phyloP scores from a whole-genome alignment of 2,329 filamentous ascomycete genomes.

The Biscogniauxia sp. region DNA sequence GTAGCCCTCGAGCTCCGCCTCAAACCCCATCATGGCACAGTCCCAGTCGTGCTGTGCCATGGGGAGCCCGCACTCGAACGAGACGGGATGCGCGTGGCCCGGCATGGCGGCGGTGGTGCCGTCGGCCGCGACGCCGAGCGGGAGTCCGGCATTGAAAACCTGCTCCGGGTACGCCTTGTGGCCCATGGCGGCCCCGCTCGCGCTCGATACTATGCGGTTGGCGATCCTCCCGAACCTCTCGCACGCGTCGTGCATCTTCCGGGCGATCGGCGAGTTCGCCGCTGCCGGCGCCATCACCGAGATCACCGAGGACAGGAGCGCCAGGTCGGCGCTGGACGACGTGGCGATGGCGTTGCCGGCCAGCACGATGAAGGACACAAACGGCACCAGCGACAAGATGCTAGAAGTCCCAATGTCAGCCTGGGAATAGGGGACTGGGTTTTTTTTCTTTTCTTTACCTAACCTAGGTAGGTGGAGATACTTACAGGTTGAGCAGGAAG shows the following conservation, averaged over 20 bases:
- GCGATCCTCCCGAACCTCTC: slow-evolving; percentile 23
- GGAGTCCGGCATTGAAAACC: not conserved
- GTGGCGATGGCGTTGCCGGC: slow-evolving; percentile 29
- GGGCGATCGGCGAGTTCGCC: slow-evolving; percentile 10
- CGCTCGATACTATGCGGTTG: slow-evolving; percentile 20
- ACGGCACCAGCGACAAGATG: slow-evolving; percentile 23
- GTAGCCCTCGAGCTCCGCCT: slow-evolving; percentile 24
- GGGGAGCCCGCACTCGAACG: slow-evolving; percentile 20
- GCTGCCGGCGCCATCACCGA: slow-evolving; percentile 14
- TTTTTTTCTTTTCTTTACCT: no score
- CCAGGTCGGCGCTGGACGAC: slow-evolving; percentile 19
- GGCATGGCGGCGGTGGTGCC: not conserved
- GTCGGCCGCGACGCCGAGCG: not conserved
- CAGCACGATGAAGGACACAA: slow-evolving; percentile 27
- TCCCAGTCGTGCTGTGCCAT: slow-evolving; percentile 31
- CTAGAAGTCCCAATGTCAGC: slow-evolving; percentile 11
- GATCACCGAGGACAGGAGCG: slow-evolving; percentile 20
- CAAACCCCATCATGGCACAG: slow-evolving; percentile 26
- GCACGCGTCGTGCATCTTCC: slow-evolving; percentile 26
- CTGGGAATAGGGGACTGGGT: no score
- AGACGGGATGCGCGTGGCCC: not conserved
- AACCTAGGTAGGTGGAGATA: no score
- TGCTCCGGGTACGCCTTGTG: slow-evolving; percentile 6
- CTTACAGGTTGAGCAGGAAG: slow-evolving; percentile 24
- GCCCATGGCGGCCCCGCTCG: slow-evolving; percentile 2